Evolutionary conservation across 73 alveolate genomes (phyloP), one percentile per base, ranked within the genome.

Genomic region (Symbiodinium pilosum): DNA sequence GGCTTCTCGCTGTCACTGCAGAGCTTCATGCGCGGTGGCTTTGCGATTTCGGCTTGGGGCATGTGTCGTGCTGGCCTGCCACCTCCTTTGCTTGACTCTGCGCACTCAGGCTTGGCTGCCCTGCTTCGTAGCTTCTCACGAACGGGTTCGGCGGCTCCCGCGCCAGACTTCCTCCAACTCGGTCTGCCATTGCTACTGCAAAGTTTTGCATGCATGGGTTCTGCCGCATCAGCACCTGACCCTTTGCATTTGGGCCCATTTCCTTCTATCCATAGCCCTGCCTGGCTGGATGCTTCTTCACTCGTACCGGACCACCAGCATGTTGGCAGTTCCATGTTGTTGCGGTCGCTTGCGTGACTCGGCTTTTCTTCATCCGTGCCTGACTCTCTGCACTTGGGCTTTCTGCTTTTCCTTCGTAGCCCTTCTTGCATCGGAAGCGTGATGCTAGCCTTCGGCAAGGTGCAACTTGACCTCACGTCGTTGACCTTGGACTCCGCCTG

Each of bases 301-400:
- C 68, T 16, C 24, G 69, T 83, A 5, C 30, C n/a, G 40, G 56
- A 42, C 56, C 92, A 75, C 30, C 28, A 32, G 47, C 42, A 36
- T n/a, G 47, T 26, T 18, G 86, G 42, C 26, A 16, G n/a, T 32
- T 75, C 51, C n/a, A 32, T 40, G 75, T 56, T 87, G 9, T 11
- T 42, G 73, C 41, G 68, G 18, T 64, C 51, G 34, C 44, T 38
- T 40, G 64, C 43, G 40, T 14, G 88, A 36, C 40, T 32, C 26
- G 98, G 85, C 64, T 73, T 47, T 26, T 43, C 38, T 21, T 14
- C 51, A 32, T 18, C 64, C 43, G 84, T 54, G 18, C 4, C 56
- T 71, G 98, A 93, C 69, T 77, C 77, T n/a, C 26, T 81, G 92
- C 92, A 93, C 43, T 43, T 47, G 36, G 98, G 98, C 43, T 68